phyloP scores from a whole-genome alignment of 306 rosid species.

The Citrullus colocynthis region DNA sequence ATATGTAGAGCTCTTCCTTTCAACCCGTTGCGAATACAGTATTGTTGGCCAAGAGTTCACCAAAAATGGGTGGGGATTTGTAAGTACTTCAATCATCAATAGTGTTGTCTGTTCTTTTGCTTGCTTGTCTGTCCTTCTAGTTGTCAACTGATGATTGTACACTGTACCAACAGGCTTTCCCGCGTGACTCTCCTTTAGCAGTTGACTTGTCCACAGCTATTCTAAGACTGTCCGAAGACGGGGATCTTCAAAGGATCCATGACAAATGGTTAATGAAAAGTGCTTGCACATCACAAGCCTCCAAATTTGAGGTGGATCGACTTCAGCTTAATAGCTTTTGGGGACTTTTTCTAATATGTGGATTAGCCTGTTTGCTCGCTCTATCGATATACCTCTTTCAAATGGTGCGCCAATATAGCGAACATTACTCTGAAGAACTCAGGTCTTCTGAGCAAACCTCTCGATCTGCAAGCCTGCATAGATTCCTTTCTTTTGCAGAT shows the following conservation, averaged over 20 bases:
- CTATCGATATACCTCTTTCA: constrained; percentile 32
- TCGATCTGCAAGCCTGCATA: constrained; percentile 28
- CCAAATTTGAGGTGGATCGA: constrained; percentile 57
- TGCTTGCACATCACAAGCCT: constrained; percentile 55
- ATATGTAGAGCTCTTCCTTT: constrained; percentile 71
- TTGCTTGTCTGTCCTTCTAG: background rate
- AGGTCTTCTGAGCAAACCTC: constrained; percentile 12
- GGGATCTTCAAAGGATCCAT: constrained; percentile 85
- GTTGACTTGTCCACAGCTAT: constrained; percentile 81
- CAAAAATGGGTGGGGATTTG: constrained; percentile 95
- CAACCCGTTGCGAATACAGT: constrained; percentile 59
- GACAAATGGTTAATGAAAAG: constrained; percentile 82
- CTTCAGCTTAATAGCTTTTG: constrained; percentile 68
- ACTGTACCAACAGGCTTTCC: constrained; percentile 50
- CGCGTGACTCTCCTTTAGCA: constrained; percentile 78
- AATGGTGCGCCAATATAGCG: constrained; percentile 43
- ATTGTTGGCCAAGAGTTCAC: constrained; percentile 87
- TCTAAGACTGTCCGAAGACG: constrained; percentile 56
- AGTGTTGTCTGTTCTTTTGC: background rate
- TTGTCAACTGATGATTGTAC: background rate
- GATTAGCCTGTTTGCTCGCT: constrained; percentile 55
- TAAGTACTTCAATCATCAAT: constrained; percentile 30
- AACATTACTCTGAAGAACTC: constrained; percentile 23
- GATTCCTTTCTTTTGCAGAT: constrained; percentile 59
- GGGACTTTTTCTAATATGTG: constrained; percentile 71